Percentiles rank a stretch among this genome's conserved stretches.
These are phyloP conservation scores for Diaporthe ampelina DNA, from an alignment of 2,329 filamentous ascomycete genomes.

Conservation along the genomic window DNA sequence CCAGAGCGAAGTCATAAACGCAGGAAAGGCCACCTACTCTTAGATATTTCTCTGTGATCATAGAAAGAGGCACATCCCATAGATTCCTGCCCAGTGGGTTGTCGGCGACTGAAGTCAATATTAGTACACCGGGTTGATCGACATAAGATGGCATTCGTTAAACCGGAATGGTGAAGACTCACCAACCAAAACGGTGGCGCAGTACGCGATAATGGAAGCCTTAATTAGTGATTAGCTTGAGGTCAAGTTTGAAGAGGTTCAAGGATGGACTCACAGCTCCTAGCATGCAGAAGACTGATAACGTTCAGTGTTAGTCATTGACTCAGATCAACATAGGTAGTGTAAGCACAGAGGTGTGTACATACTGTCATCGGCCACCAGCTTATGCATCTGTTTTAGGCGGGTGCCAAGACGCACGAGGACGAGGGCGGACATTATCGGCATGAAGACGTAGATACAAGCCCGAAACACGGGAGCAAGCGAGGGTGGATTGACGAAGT, in stretches of 20 bases:
- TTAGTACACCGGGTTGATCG: neutral
- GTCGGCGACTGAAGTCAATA: neutral
- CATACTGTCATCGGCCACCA: slow-evolving; percentile 15
- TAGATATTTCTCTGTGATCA: slow-evolving; percentile 19
- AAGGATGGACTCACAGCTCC: neutral
- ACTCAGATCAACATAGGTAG: neutral
- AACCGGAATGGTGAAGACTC: neutral
- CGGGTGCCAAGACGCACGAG: slow-evolving; percentile 3
- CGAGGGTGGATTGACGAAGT: slow-evolving; percentile 20
- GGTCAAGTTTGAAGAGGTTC: neutral
- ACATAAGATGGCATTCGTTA: neutral
- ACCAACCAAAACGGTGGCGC: neutral
- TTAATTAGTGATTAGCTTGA: neutral
- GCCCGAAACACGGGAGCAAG: slow-evolving; percentile 4
- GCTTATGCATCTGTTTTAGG: neutral
- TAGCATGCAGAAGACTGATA: neutral
- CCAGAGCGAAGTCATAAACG: neutral
- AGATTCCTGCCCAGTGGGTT: slow-evolving; percentile 22
- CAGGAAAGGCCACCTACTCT: neutral
- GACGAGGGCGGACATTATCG: slow-evolving; percentile 13
- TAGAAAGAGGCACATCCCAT: slow-evolving; percentile 27
- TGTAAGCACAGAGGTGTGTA: slow-evolving; percentile 1
- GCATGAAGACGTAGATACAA: neutral
- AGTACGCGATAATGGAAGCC: neutral
- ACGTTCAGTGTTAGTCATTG: neutral